Evolutionary conservation across 495 filamentous ascomycete species (phyloP), one percentile per base, ranked within the genome.

Genomic region (Gamarada debralockiae): DNA sequence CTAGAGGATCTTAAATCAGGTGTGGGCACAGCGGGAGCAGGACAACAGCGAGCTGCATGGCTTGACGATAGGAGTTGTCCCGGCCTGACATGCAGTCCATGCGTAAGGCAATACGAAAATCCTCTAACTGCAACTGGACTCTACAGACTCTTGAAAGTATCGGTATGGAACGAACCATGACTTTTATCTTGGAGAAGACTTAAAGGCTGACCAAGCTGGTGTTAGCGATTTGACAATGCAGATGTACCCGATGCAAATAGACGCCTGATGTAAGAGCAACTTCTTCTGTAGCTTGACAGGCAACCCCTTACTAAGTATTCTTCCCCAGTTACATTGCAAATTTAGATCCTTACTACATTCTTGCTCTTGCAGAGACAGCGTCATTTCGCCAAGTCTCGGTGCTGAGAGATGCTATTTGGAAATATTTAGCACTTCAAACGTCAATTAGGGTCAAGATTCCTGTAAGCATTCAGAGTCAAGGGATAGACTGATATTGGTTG

Each of bases 391-490:
- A 52, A 31, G 39, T 43, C 7, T 10, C 37, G 4, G n/a, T 34
- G 37, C 22, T 52, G 27, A 52, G 49, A 52, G 38, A 52, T 14
- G 49, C 49, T 12, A 25, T 52, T 3, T 43, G 38, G 36, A 43
- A 52, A 2, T 24, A 52, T 10, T 2, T 43, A 22, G 49, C 2
- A 3, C 2, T 13, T 2, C 49, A 33, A 24, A 42, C 49, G 6
- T 52, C 38, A 1, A 40, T 52, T 12, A 31, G 17, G 23, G 39
- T 52, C 13, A 42, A 18, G 21, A 34, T 42, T 29, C 36, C 49
- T 5, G 36, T 43, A 22, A 40, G 37, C 39, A 34, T 14, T 34
- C n/a, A 36, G 5, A 38, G 4, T 34, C 22, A n/a, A 5, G 29
- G 29, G 29, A 34, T 34, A 12, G 2, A 20, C 17, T 38, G 8